Base-by-base conservation (phyloP, 2,329 filamentous ascomycete genomes). In the Zasmidium cellare region DNA sequence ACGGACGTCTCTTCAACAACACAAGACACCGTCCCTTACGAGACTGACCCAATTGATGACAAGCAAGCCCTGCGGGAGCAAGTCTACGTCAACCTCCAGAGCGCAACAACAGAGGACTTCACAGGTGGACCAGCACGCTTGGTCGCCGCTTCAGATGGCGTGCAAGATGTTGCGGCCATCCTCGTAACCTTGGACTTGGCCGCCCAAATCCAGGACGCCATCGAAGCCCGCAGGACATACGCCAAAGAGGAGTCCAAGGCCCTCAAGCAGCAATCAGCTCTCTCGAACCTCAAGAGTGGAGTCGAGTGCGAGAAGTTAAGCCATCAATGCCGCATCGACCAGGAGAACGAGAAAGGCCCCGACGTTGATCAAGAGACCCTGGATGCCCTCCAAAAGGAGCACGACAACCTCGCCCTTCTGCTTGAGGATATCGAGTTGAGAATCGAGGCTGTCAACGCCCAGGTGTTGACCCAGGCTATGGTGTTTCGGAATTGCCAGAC, bases 61-160 rank as follows among this genome's bases (percentile, higher is more conserved):
- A 54, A 57, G 19, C 24, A 35, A 3, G 20, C 59, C 3, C 51
- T 54, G 3, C 47, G 56, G 12, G 20, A 19, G n/a, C 19, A 47
- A 2, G 12, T 18, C 19, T 63, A 63, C 14, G 18, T 55, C 7
- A 14, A 19, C 1, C 54, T 61, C n/a, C 14, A 38, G 7, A 41
- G 9, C 18, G 60, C 56, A 38, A 51, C 22, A 3, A 25, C 23
- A 11, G 54, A 49, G 1, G 60, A 60, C 12, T 64, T 60, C 48
- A 66, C 62, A 2, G 55, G 47, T 2, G 62, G 64, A 1, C 64
- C 64, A 3, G 25, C 56, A 3, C 53, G 64, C 1, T 49, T 66
- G 5, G 52, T 66, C 3, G 1, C 41, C 2, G 57, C 60, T 9
- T 20, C 22, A 3, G 60, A 66, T 52, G 62, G 60, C n/a, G 23